Percentiles rank a stretch among this genome's conserved stretches.
Conservation (phyloP, 2,329 filamentous ascomycete species). For the Incumbomyces delicatus region DNA sequence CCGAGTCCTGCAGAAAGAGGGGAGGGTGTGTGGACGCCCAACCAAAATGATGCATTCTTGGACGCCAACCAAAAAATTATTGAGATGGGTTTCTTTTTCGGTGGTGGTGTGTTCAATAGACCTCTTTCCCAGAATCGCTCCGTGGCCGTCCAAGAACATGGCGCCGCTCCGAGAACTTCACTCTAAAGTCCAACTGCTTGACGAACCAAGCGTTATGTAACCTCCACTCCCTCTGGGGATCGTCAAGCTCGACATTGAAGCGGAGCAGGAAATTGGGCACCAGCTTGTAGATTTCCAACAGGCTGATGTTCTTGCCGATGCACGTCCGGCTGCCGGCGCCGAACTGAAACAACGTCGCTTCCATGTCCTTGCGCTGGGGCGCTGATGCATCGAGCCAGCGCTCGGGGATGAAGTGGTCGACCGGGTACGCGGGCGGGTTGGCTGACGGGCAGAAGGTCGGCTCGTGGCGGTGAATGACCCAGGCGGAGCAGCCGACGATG, state of each 20-base stretch:
- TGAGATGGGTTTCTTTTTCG: no score
- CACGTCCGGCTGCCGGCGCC: conserved; percentile 43
- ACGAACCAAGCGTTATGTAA: conserved; percentile 42
- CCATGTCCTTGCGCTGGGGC: conserved; percentile 41
- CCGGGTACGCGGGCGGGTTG: not conserved
- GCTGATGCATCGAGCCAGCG: conserved; percentile 51
- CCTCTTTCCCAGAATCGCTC: not conserved
- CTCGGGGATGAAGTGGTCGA: conserved; percentile 58
- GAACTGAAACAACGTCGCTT: conserved; percentile 32
- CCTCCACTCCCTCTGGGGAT: conserved; percentile 19
- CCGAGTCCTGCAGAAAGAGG: no score
- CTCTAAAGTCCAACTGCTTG: conserved; percentile 26
- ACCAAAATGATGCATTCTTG: no score
- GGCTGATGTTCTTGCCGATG: conserved; percentile 24
- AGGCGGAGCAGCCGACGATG: conserved; percentile 64
- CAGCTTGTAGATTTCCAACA: conserved; percentile 25
- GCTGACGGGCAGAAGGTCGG: conserved; percentile 47
- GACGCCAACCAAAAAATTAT: no score
- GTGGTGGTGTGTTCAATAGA: not conserved
- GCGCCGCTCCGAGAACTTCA: conserved; percentile 16
- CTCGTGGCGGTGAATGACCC: conserved; percentile 60
- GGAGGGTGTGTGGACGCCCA: no score
- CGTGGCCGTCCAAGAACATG: not conserved
- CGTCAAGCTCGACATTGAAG: conserved; percentile 18
- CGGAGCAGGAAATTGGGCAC: conserved; percentile 19